Evolutionary conservation across 495 filamentous ascomycete genomes (phyloP), one percentile per base, ranked within the genome.

Genomic region (Aspergillus leporis): DNA sequence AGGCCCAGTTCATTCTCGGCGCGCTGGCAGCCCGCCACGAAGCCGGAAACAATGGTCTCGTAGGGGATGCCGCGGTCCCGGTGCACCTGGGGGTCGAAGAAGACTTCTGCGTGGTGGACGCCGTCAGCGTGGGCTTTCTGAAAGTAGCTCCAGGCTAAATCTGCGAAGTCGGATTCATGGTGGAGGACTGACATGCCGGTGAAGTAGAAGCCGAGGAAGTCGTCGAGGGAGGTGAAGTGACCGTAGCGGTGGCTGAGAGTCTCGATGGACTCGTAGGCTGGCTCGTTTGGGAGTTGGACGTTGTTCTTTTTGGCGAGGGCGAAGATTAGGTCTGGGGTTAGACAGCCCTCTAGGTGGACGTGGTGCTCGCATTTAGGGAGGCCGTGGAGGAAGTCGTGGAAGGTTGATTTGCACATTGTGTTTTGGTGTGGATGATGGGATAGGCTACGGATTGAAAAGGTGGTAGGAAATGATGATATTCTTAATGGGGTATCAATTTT

Each of bases 281-380:
- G 72, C 64, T 89, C 83, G 34, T 61, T 51, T 28, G 89, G 87
- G 16, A 92, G 80, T 3, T 74, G 22, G 51, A 92, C 80, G 16
- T 72, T 68, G 74, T 92, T 90, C 59, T 78, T 80, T 13, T 70
- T 65, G 1, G 89, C 87, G 32, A 93, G 84, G 19, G 74, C 56
- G 77, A 92, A 92, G 61, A 91, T 85, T 19, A 90, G 75, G 43
- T 78, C 70, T 14, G 88, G 87, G 22, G 83, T 82, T 22, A 92
- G 77, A 18, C 86, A 84, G 51, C 89, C 89, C 67, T 90, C 88
- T 5, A 92, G 77, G 63, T 92, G 90, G 53, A 92, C 81, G 68
- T 94, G 89, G 67, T 91, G 90, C 62, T 92, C 90, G 72, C 83
- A 87, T 78, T 90, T 92, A 40, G 90, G 90, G 25, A 92, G 82